Conservation (phyloP, 352 stramenopile species). For the Globisporangium nodosum region DNA sequence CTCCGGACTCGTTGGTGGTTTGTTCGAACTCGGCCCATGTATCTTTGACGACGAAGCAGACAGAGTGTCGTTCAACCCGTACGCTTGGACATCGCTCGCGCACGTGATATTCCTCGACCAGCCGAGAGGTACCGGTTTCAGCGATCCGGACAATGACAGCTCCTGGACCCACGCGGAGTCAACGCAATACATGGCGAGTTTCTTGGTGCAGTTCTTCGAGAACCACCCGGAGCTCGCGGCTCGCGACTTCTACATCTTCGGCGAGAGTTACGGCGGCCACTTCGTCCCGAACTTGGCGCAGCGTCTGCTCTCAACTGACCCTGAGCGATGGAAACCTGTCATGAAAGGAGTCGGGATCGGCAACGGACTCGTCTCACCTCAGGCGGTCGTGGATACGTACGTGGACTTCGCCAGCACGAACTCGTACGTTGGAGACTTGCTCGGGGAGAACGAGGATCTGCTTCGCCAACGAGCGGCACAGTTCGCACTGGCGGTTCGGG, state of each 20-base stretch:
- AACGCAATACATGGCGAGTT: constrained; percentile 35
- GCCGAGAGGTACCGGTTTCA: constrained; percentile 79
- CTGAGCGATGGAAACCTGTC: constrained; percentile 17
- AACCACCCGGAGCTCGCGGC: constrained; percentile 27
- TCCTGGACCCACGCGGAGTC: constrained; percentile 50
- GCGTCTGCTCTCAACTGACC: constrained; percentile 50
- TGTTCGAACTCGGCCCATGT: constrained; percentile 97
- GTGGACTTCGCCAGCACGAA: constrained; percentile 44
- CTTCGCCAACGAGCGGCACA: constrained; percentile 12
- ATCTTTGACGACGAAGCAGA: constrained; percentile 63
- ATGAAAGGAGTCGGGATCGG: constrained; percentile 86
- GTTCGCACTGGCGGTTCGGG: constrained; percentile 16
- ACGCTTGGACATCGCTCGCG: constrained; percentile 92
- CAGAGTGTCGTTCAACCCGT: constrained; percentile 79
- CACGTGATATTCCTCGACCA: constrained; percentile 98
- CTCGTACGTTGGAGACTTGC: constrained; percentile 33
- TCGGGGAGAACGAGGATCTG: constrained; percentile 13
- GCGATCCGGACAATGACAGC: constrained; percentile 9
- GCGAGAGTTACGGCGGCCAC: constrained; percentile 93
- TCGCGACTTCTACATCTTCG: constrained; percentile 90
- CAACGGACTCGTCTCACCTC: constrained; percentile 67
- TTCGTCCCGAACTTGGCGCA: constrained; percentile 91
- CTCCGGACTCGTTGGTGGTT: constrained; percentile 88
- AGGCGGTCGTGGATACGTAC: constrained; percentile 37
- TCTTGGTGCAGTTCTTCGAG: constrained; percentile 54